A percentile compares a stretch with the other conserved stretches of the same genome.
These are phyloP conservation scores for Aspergillus carlsbadensis DNA, from an alignment of 495 filamentous ascomycete species.

Conservation along the genomic window DNA sequence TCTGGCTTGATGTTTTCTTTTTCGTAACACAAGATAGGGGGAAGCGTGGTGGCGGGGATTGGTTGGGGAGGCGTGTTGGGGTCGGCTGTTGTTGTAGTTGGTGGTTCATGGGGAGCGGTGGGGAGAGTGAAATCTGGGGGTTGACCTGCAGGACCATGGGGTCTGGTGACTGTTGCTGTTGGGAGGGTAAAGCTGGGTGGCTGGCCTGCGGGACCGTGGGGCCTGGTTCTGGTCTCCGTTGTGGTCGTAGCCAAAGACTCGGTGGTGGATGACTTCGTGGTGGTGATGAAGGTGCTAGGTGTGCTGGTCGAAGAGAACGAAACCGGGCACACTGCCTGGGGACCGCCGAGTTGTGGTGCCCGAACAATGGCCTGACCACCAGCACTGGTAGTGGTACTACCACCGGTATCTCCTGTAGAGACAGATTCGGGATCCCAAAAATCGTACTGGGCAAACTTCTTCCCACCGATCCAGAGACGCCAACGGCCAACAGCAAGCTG, in stretches of 20 bases:
- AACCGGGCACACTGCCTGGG: neutral
- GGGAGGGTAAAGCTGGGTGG: neutral
- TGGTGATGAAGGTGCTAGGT: neutral
- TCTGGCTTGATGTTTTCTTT: neutral
- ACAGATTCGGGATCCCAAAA: neutral
- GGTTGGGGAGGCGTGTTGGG: too few species aligned
- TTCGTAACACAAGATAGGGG: too few species aligned
- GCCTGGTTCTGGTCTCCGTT: neutral
- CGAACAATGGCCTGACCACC: too few species aligned
- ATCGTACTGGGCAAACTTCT: neutral
- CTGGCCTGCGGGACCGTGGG: neutral
- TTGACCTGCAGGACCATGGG: neutral
- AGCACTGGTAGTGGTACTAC: too few species aligned
- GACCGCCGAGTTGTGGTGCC: too few species aligned
- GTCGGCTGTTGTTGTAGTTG: too few species aligned
- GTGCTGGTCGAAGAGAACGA: neutral
- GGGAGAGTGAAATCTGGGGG: slow-evolving; percentile 1
- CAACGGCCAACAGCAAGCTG: neutral
- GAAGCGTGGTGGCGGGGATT: too few species aligned
- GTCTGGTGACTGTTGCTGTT: neutral
- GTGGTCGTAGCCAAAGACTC: too few species aligned
- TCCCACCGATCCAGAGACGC: neutral
- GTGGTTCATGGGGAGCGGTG: too few species aligned
- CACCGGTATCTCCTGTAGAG: neutral
- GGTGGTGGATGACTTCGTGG: too few species aligned